A percentile compares a stretch with the other conserved stretches of the same genome.
Evolutionary conservation across 2,329 filamentous ascomycete species (phyloP).

Genomic region (Colletotrichum cordylinicola): DNA sequence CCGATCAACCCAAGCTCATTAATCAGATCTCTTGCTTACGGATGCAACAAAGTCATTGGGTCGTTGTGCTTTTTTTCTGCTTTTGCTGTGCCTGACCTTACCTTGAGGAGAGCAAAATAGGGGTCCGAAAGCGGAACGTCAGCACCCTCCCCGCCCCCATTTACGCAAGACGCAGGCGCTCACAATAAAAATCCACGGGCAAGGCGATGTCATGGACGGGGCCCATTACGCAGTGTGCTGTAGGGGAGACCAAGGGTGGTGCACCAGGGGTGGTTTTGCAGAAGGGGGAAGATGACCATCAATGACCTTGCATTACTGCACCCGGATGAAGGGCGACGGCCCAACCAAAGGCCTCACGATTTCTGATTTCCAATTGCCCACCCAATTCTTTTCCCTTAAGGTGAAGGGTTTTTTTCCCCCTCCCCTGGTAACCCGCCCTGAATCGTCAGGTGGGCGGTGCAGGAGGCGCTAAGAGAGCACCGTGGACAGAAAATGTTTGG

Average conservation of each 20-base stretch:
- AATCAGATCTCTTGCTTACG: slow-evolving; percentile 12
- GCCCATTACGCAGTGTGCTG: not conserved
- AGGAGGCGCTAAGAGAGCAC: not conserved
- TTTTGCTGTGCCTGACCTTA: not conserved
- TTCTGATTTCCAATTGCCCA: not conserved
- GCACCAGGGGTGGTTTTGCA: not conserved
- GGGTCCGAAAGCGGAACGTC: slow-evolving; percentile 19
- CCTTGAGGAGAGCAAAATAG: not conserved
- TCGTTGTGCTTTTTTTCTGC: not conserved
- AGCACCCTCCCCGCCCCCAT: not conserved
- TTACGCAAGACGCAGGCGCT: not conserved
- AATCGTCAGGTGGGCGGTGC: not conserved
- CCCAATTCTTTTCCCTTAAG: not conserved
- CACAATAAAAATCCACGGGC: not conserved
- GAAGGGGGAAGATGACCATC: not conserved
- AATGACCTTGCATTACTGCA: slow-evolving; percentile 6
- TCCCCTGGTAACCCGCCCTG: not conserved
- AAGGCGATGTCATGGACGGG: not conserved
- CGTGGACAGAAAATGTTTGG: not conserved
- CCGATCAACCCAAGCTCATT: not conserved
- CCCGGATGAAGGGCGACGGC: not conserved
- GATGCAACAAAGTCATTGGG: not conserved
- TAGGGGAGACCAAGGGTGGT: not conserved
- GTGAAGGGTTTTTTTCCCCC: not conserved
- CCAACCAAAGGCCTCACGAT: not conserved